Evolutionary conservation across 345 rosid genomes (phyloP).

Genomic region (Brassica juncea): DNA sequence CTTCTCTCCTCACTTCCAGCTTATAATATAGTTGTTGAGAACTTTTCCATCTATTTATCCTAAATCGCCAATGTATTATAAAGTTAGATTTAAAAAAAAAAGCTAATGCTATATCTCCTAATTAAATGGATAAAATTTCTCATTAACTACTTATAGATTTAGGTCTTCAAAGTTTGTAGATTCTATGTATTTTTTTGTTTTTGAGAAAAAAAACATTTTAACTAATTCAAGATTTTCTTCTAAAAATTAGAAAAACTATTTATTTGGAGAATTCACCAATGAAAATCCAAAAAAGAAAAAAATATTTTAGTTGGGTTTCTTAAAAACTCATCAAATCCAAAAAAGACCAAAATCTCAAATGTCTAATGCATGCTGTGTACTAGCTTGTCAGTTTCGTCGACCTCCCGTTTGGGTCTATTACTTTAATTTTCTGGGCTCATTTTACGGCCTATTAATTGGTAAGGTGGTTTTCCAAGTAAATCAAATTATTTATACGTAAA

Average conservation of each 20-base stretch:
- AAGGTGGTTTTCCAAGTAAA: background rate
- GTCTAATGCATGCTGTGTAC: background rate
- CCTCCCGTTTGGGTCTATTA: no score
- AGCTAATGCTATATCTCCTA: background rate
- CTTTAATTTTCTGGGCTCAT: no score
- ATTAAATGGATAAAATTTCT: background rate
- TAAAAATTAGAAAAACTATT: background rate
- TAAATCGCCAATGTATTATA: background rate
- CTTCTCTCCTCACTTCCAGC: background rate
- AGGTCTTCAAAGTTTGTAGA: background rate
- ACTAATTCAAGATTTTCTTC: background rate
- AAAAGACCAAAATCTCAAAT: background rate
- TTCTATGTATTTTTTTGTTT: background rate
- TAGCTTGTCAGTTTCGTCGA: no score
- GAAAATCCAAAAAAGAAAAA: background rate
- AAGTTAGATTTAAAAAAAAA: no score
- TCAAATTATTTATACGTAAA: background rate
- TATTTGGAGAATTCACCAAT: background rate
- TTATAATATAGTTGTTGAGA: background rate
- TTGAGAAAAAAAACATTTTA: background rate
- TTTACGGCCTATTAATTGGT: background rate
- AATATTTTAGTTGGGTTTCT: background rate
- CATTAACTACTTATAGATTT: background rate
- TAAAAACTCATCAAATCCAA: background rate
- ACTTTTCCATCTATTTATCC: background rate